A percentile compares a stretch with the other conserved stretches of the same genome.
These are phyloP conservation scores for Calonectria henricotiae DNA, from an alignment of 2,329 filamentous ascomycete genomes.

Conservation along the genomic window DNA sequence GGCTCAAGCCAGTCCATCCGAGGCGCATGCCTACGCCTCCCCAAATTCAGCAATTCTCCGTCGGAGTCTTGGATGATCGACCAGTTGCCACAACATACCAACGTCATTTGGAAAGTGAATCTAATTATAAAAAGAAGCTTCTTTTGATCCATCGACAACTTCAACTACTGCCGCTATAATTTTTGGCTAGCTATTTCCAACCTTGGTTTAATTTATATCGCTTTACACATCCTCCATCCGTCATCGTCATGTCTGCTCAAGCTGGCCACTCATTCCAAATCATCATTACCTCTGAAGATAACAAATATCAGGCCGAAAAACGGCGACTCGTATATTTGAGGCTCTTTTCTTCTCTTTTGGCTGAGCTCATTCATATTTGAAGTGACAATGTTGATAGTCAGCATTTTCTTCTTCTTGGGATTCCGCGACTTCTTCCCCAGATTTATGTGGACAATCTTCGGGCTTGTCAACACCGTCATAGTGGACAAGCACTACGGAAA, in stretches of 20 bases:
- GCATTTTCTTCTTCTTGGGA: conserved; percentile 31
- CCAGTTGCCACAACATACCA: background rate
- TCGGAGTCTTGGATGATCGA: conserved; percentile 1
- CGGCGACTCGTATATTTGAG: conserved; percentile 33
- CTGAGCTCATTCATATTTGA: conserved; percentile 38
- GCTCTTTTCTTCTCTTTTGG: conserved; percentile 38
- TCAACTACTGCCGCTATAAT: background rate
- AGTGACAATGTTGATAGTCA: conserved; percentile 28
- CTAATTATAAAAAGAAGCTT: background rate
- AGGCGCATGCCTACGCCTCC: conserved; percentile 1
- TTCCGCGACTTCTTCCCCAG: conserved; percentile 23
- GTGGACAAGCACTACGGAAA: conserved; percentile 29
- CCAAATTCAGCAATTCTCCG: conserved; percentile 19
- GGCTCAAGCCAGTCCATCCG: conserved; percentile 1
- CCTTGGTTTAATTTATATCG: background rate
- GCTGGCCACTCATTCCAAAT: conserved; percentile 15
- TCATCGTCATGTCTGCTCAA: conserved; percentile 13
- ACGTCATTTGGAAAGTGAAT: no score
- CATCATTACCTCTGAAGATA: conserved; percentile 19
- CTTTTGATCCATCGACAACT: no score
- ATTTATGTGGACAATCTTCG: conserved; percentile 36
- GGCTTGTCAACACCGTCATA: conserved; percentile 26
- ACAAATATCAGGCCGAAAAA: conserved; percentile 31
- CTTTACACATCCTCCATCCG: background rate
- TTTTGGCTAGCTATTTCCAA: background rate